Conservation (phyloP, 306 rosid genomes). For the Crotalaria pallida region DNA sequence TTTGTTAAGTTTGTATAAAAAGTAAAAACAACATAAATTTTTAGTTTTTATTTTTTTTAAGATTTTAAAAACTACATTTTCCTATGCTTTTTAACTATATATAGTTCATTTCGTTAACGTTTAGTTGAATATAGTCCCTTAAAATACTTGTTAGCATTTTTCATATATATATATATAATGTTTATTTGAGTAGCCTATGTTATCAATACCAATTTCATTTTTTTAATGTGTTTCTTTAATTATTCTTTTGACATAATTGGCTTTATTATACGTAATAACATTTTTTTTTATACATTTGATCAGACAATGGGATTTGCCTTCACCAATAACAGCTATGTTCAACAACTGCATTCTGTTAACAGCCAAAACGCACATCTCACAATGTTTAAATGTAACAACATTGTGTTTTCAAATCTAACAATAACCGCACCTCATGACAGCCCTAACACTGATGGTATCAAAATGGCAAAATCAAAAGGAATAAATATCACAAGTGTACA, state of each 20-base stretch:
- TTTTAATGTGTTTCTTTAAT: too few relatives aligned
- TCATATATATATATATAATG: too few relatives aligned
- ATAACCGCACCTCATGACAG: slow-evolving; percentile 43
- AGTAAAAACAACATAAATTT: too few relatives aligned
- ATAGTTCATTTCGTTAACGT: too few relatives aligned
- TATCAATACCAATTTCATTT: too few relatives aligned
- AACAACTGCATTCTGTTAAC: slow-evolving; percentile 38
- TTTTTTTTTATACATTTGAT: neutral
- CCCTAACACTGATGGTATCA: slow-evolving; percentile 76
- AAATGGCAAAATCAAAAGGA: slow-evolving; percentile 30
- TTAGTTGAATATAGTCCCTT: too few relatives aligned
- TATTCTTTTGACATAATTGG: neutral
- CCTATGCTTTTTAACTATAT: too few relatives aligned
- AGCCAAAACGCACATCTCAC: slow-evolving; percentile 47
- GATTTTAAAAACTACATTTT: too few relatives aligned
- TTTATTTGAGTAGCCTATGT: too few relatives aligned
- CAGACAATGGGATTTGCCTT: slow-evolving; percentile 52
- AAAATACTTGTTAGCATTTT: too few relatives aligned
- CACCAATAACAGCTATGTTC: slow-evolving; percentile 35
- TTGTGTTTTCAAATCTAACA: slow-evolving; percentile 27
- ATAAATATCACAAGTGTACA: slow-evolving; percentile 19
- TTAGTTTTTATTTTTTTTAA: too few relatives aligned
- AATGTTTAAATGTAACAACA: slow-evolving; percentile 33
- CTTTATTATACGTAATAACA: neutral
- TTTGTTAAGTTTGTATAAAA: too few relatives aligned